A percentile compares a stretch with the other conserved stretches of the same genome.
Conservation (phyloP, 1,284 basidiomycete species). For the Irpex sp. region DNA sequence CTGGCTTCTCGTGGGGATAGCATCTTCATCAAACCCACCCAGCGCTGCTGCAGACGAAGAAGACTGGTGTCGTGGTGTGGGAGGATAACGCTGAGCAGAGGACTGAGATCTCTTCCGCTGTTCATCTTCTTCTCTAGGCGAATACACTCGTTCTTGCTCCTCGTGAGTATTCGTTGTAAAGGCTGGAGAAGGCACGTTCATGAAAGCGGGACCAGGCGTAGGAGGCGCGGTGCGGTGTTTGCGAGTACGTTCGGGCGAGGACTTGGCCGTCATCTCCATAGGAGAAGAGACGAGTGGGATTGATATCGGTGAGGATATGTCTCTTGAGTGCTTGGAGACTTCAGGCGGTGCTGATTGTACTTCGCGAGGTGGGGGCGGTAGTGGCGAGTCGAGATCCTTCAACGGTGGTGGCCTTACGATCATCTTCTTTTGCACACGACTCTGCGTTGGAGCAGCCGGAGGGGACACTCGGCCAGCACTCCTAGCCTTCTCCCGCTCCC, state of each 20-base stretch:
- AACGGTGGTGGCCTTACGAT: not conserved
- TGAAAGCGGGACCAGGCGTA: slow-evolving; percentile 3
- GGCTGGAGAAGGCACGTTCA: slow-evolving; percentile 5
- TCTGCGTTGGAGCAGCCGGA: slow-evolving; percentile 5
- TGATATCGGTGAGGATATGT: not conserved
- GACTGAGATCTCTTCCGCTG: slow-evolving; percentile 4
- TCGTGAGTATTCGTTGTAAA: slow-evolving; percentile 10
- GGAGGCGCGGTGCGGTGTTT: slow-evolving; percentile 15
- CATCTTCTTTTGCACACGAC: slow-evolving; percentile 5
- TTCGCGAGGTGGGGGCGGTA: slow-evolving; percentile 7
- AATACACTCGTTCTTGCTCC: slow-evolving; percentile 1
- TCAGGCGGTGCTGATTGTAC: not conserved
- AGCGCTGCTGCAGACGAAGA: slow-evolving; percentile 1
- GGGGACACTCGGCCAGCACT: not conserved
- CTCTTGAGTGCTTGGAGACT: not conserved
- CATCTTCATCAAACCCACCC: slow-evolving; percentile 22
- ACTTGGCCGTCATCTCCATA: not conserved
- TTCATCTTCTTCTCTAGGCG: not conserved
- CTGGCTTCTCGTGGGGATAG: slow-evolving; percentile 40
- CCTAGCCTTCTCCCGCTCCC: not conserved
- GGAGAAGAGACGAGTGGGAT: not conserved
- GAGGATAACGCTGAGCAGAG: not conserved
- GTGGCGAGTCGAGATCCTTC: slow-evolving; percentile 12
- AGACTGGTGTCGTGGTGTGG: not conserved
- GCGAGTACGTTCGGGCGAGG: slow-evolving; percentile 1